phyloP scores from a whole-genome alignment of 1,284 basidiomycete genomes.

The Moesziomyces sp. region DNA sequence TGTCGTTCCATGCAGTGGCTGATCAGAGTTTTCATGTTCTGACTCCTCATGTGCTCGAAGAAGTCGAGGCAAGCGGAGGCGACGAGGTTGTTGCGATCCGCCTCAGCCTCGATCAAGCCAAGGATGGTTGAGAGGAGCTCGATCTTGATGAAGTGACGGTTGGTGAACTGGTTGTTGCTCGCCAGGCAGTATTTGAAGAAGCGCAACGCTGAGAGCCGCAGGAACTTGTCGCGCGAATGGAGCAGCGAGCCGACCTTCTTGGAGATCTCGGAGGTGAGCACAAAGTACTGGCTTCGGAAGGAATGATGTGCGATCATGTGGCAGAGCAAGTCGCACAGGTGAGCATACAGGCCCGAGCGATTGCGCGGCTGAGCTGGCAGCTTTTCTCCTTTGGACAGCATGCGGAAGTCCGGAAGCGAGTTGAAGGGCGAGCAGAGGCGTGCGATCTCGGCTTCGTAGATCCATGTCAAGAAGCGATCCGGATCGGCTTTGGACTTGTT shows the following conservation, averaged over 20 bases:
- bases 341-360: conserved; percentile 63
- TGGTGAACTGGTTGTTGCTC: conserved; percentile 86
- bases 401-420: conserved; percentile 78
- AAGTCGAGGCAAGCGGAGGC: conserved; percentile 94
- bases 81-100: conserved; percentile 87
- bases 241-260: conserved; percentile 69
- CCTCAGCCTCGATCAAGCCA: conserved; percentile 82
- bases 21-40: conserved; percentile 84
- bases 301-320: conserved; percentile 88
- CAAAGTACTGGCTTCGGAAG: conserved; percentile 84
- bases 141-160: conserved; percentile 84
- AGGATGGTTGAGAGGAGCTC: conserved; percentile 85
- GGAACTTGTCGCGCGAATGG: conserved; percentile 85
- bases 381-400: conserved; percentile 37
- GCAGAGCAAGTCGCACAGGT: conserved; percentile 83
- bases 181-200: conserved; percentile 88
- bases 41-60: conserved; percentile 83
- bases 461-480: conserved; percentile 88
- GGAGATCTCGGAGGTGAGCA: conserved; percentile 72
- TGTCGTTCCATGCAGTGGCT: conserved; percentile 84
- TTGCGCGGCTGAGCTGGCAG: conserved; percentile 27
- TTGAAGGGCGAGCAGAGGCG: conserved; percentile 81
- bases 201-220: conserved; percentile 75
- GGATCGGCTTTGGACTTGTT: conserved; percentile 79
- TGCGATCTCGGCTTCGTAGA: conserved; percentile 82